phyloP scores from a whole-genome alignment of 2,329 filamentous ascomycete species.

The Claviceps capensis region DNA sequence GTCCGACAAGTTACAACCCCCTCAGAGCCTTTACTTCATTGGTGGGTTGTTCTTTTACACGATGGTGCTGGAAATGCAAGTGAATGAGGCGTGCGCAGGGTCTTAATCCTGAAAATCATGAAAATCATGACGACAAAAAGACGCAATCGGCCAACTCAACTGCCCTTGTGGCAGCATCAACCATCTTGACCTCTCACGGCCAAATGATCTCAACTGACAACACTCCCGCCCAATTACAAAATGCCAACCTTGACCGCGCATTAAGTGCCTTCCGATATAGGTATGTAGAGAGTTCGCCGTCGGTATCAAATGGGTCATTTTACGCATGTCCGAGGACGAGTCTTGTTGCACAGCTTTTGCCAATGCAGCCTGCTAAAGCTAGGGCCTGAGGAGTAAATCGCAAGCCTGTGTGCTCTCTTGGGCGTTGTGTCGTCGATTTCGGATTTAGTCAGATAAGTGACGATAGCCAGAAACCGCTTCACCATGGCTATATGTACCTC shows the following conservation, averaged over 20 bases:
- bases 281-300: constrained; percentile 1
- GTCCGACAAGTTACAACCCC: neutral
- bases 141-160: neutral
- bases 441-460: too few species aligned
- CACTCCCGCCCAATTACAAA: neutral
- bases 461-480: too few species aligned
- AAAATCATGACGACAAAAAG: neutral
- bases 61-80: too few species aligned
- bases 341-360: constrained; percentile 1
- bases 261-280: constrained; percentile 1
- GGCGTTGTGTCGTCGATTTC: too few species aligned
- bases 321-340: constrained; percentile 2
- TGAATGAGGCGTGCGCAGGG: too few species aligned
- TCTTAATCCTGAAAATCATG: neutral
- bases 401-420: neutral
- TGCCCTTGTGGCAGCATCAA: neutral
- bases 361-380: neutral
- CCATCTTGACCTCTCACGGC: neutral
- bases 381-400: neutral
- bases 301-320: constrained; percentile 3
- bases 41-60: neutral
- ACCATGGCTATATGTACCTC: too few species aligned
- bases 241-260: constrained; percentile 2
- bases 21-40: neutral
- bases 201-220: neutral